A percentile compares a stretch with the other conserved stretches of the same genome.
phyloP scores from a whole-genome alignment of 345 rosid species.

The Raphanus raphanistrum region DNA sequence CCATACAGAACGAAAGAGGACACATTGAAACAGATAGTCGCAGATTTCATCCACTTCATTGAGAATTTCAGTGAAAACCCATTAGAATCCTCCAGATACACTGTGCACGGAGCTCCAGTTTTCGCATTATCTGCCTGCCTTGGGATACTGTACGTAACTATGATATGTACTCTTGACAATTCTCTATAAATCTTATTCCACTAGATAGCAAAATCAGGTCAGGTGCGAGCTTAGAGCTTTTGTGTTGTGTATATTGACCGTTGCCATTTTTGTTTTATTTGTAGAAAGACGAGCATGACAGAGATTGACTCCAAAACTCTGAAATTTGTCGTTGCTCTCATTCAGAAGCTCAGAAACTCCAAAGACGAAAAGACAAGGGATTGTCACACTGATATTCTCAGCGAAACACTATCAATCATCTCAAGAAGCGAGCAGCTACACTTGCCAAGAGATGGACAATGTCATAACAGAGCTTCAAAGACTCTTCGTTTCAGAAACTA shows the following conservation, averaged over 20 bases:
- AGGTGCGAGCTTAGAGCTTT: slow-evolving; percentile 22
- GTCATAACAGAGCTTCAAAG: slow-evolving; percentile 65
- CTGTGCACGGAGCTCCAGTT: slow-evolving; percentile 55
- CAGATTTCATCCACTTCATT: slow-evolving; percentile 58
- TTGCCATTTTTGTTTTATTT: slow-evolving; percentile 18
- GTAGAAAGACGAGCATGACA: slow-evolving; percentile 57
- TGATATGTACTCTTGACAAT: neutral
- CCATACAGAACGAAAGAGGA: slow-evolving; percentile 49
- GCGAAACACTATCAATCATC: slow-evolving; percentile 51
- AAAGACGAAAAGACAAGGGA: slow-evolving; percentile 37
- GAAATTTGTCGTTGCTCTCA: slow-evolving; percentile 49
- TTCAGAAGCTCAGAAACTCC: slow-evolving; percentile 45
- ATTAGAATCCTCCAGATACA: slow-evolving; percentile 39
- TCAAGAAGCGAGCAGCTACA: slow-evolving; percentile 56
- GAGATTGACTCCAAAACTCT: slow-evolving; percentile 65
- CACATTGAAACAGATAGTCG: slow-evolving; percentile 55
- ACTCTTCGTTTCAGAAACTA: slow-evolving; percentile 52
- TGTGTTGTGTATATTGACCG: slow-evolving; percentile 2
- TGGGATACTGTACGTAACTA: slow-evolving; percentile 64
- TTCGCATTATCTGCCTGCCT: slow-evolving; percentile 68
- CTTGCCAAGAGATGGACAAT: slow-evolving; percentile 60
- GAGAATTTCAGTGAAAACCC: slow-evolving; percentile 46
- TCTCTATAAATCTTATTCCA: neutral
- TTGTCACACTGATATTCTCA: slow-evolving; percentile 50
- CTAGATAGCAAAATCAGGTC: slow-evolving; percentile 40